Evolutionary conservation across 768 basidiomycete species (phyloP), one percentile per base, ranked within the genome.

Genomic region (Strobilomyces confusus): DNA sequence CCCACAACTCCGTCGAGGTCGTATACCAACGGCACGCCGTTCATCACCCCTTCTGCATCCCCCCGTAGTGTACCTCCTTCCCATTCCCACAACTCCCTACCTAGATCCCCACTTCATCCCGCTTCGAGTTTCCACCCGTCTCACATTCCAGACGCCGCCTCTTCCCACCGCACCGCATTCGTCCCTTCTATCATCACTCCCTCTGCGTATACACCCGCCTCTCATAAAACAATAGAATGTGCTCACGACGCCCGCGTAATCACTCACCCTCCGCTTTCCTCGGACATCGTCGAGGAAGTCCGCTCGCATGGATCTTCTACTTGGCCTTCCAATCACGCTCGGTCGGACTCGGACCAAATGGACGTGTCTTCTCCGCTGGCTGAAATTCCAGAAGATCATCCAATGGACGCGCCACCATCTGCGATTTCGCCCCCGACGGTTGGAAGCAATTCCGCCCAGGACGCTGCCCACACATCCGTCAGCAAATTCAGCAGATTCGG

Each of bases 401-500:
- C 59, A n/a, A 81, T 78, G 77, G 80, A 81, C 58, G 67, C 77
- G 38, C 68, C 71, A 30, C 72, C 77, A 52, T 77, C 81, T 19
- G 75, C 80, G 12, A 77, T 80, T 68, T 78, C 77, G 52, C 73
- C 49, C 54, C 74, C 53, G 68, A 36, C 56, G 41, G 70, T 69
- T 30, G 69, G 69, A 37, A 70, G 72, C 54, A 51, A 65, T 25
- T 72, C 73, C 49, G 67, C 63, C 12, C 72, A 75, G 48, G 74
- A 75, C 47, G 58, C 65, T 23, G 60, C 70, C 30, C 76, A 77
- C 45, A 55, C 75, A 11, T 74, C 79, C 32, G 72, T 71, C 57
- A 74, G 75, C 68, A 84, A 81, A 61, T 71, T 82, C 50, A 75
- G 79, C 60, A 86, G 83, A 67, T 70, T 84, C 22, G 74, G 80